Evolutionary conservation across 2,329 filamentous ascomycete species (phyloP), one percentile per base, ranked within the genome.

Genomic region (Coniochaeta ligniaria): DNA sequence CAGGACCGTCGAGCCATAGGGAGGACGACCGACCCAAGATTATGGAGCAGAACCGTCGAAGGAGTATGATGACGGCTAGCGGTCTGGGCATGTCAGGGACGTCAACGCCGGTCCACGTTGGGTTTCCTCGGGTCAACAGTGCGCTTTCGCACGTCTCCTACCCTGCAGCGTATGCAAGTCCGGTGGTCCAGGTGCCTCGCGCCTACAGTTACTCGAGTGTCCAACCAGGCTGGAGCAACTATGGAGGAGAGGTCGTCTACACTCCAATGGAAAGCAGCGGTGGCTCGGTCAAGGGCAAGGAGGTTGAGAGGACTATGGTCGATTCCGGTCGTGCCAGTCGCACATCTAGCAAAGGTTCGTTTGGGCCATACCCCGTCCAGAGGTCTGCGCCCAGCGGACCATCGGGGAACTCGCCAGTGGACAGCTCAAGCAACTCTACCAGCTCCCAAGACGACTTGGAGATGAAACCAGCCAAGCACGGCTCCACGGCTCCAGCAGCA

Each of bases 1-100:
- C 79, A 33, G 81, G 81, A 3, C 83, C 83, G 11, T 74, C 79
- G 1, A 78, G 75, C 64, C 84, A 78, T 77, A 78, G 77, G 62
- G 66, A 74, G 8, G 74, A 76, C 14, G 81, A 84, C 64, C 73
- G 76, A 50, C 67, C 71, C 26, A 77, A 71, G 62, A 82, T 84
- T 59, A 70, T 78, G 61, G 80, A 82, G 66, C 73, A 80, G 66
- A 82, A 83, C 70, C 75, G 74, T 59, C 75, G 76, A 61, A 75
- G 81, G 64, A 82, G 75, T 66, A 77, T 78, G 57, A 78, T 80
- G 72, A 74, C 72, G n/a, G 72, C 75, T 11, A 77, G 67, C 59
- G 72, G 74, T 36, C 64, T 67, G 43, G 68, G 66, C 35, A 66
- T 70, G 63, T 63, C 63, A 28, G 67, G 68, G 28, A 62, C 71